Evolutionary conservation across 208 protist species (phyloP).

Genomic region (Wallacemonas sp.): DNA sequence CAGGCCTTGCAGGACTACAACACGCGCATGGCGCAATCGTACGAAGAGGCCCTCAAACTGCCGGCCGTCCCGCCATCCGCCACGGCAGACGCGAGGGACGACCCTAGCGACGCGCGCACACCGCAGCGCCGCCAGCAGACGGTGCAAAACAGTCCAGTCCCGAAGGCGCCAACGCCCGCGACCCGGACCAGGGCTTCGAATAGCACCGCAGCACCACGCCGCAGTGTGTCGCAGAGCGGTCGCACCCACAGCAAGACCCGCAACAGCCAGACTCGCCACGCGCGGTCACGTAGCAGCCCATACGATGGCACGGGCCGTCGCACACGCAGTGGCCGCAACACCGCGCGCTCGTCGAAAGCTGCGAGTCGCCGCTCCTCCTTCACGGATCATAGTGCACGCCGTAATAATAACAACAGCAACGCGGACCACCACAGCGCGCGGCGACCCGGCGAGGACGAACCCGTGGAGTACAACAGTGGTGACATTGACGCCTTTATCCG

Average conservation of each 20-base stretch:
- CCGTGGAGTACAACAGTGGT: not conserved
- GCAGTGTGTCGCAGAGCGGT: not conserved
- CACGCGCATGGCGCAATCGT: slow-evolving; percentile 1
- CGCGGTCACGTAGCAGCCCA: not conserved
- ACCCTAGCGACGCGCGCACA: not conserved
- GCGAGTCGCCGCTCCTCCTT: not conserved
- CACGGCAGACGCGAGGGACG: not conserved
- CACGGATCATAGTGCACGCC: too few species aligned
- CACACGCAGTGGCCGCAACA: not conserved
- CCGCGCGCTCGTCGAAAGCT: not conserved
- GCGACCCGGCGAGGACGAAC: not conserved
- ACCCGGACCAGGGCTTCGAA: not conserved
- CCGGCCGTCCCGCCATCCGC: not conserved
- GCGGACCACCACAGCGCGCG: not conserved
- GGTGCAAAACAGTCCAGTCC: not conserved
- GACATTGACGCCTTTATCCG: slow-evolving; percentile 17
- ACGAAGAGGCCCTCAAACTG: slow-evolving; percentile 11
- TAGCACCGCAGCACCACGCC: not conserved
- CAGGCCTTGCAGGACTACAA: slow-evolving; percentile 23
- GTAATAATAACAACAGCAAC: too few species aligned
- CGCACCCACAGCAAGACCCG: not conserved
- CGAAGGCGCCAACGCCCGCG: not conserved
- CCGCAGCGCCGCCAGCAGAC: not conserved
- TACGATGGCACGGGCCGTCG: not conserved
- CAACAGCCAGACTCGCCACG: not conserved